These are phyloP conservation scores for Smithsoniella earleae DNA, from an alignment of 163 green algal species.

Conservation along the genomic window DNA sequence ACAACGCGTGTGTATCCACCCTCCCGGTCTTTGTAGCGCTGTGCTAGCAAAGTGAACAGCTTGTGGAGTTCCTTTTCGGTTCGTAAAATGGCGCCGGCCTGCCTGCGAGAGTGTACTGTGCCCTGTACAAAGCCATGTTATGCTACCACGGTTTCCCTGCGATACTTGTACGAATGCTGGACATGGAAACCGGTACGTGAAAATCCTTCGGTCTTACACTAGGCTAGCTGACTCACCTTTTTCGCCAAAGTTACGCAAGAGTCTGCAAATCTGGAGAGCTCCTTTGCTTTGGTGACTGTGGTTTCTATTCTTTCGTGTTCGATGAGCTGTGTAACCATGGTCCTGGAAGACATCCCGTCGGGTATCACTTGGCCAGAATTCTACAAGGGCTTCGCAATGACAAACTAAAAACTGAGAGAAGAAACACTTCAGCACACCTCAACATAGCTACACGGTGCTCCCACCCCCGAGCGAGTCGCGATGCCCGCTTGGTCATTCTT, in stretches of 20 bases:
- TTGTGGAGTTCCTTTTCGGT: constrained; percentile 63
- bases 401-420: not conserved
- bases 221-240: too few species aligned
- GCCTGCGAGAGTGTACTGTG: constrained; percentile 43
- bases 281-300: constrained; percentile 76
- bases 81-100: constrained; percentile 54
- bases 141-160: too few species aligned
- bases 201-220: too few species aligned
- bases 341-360: constrained; percentile 47
- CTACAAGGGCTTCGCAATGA: not conserved
- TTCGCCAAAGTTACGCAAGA: constrained; percentile 78
- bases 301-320: constrained; percentile 82
- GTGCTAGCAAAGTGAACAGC: constrained; percentile 65
- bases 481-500: constrained; percentile 3
- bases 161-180: too few species aligned
- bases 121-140: constrained; percentile 46
- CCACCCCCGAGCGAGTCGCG: constrained; percentile 9
- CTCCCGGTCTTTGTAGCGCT: constrained; percentile 63
- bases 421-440: not conserved
- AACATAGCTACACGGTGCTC: constrained; percentile 25
- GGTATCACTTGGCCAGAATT: not conserved
- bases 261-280: constrained; percentile 72
- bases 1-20: constrained; percentile 82
- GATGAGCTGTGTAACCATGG: constrained; percentile 83
- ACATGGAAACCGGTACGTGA: too few species aligned